phyloP scores from a whole-genome alignment of 257 asterid genomes.

The Nicotiana knightiana region DNA sequence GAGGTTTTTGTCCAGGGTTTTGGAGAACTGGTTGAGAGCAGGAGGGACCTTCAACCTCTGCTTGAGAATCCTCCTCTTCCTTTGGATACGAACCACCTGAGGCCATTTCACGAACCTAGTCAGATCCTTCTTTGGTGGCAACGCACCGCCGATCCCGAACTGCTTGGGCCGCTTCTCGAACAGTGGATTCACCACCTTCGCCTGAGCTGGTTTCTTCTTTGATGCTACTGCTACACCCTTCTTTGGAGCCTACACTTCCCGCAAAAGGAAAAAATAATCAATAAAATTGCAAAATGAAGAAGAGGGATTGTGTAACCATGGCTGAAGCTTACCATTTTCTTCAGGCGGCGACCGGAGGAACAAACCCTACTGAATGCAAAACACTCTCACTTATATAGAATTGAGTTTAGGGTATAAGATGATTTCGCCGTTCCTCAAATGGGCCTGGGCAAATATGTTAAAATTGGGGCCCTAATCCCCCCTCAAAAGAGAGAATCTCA shows the following conservation, averaged over 20 bases:
- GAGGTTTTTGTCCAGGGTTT: conserved; percentile 40
- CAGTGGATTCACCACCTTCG: conserved; percentile 34
- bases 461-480: background rate
- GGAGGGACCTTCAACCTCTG: conserved; percentile 46
- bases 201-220: conserved; percentile 19
- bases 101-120: conserved; percentile 40
- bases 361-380: background rate
- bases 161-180: conserved; percentile 41
- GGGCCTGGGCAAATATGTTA: background rate
- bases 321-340: background rate
- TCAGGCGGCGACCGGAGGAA: background rate
- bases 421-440: background rate
- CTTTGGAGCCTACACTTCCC: conserved; percentile 15
- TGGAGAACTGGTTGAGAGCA: conserved; percentile 40
- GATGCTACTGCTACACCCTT: conserved; percentile 23
- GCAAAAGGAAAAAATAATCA: background rate
- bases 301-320: background rate
- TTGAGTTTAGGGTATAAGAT: background rate
- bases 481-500: no score
- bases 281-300: background rate
- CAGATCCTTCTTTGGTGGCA: conserved; percentile 38
- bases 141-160: conserved; percentile 39
- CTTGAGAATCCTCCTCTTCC: conserved; percentile 41
- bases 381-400: background rate
- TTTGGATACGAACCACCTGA: conserved; percentile 21